phyloP scores from a whole-genome alignment of 2,329 filamentous ascomycete species.

The Fusarium chlamydosporum region DNA sequence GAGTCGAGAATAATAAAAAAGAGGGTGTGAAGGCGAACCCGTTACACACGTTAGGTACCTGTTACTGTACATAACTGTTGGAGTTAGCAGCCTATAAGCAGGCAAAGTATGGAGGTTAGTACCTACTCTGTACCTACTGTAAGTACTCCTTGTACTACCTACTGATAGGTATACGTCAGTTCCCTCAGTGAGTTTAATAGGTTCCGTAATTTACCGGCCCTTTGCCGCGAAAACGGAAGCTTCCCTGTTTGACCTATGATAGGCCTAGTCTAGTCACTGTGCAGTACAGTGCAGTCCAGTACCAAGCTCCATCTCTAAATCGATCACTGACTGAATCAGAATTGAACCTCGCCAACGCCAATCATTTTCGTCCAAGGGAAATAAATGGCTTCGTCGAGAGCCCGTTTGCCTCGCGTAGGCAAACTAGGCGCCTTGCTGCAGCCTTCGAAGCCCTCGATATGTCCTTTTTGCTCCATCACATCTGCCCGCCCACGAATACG shows the following conservation, averaged over 20 bases:
- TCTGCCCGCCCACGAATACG: slow-evolving; percentile 38
- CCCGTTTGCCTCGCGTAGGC: slow-evolving; percentile 50
- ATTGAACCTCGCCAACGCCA: slow-evolving; percentile 38
- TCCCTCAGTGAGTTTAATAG: not conserved
- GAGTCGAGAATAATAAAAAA: slow-evolving; percentile 1
- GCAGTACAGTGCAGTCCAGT: not conserved
- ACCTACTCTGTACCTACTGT: no score
- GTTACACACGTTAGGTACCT: slow-evolving; percentile 11
- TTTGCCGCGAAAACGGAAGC: slow-evolving; percentile 45
- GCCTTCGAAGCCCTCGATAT: slow-evolving; percentile 46
- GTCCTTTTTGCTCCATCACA: slow-evolving; percentile 53
- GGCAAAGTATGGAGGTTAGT: no score
- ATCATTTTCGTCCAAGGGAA: slow-evolving; percentile 35
- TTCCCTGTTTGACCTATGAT: slow-evolving; percentile 5
- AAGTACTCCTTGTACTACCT: no score
- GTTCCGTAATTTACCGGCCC: slow-evolving; percentile 50
- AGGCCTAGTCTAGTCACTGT: no score
- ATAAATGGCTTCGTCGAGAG: slow-evolving; percentile 53
- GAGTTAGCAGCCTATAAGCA: no score
- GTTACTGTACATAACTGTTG: no score
- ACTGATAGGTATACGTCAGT: no score
- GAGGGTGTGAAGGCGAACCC: slow-evolving; percentile 7
- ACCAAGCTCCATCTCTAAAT: slow-evolving; percentile 34
- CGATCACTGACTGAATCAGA: slow-evolving; percentile 10
- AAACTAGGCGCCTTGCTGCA: slow-evolving; percentile 49